Conservation (phyloP, 306 rosid genomes). For the Begonia loranthoides region DNA sequence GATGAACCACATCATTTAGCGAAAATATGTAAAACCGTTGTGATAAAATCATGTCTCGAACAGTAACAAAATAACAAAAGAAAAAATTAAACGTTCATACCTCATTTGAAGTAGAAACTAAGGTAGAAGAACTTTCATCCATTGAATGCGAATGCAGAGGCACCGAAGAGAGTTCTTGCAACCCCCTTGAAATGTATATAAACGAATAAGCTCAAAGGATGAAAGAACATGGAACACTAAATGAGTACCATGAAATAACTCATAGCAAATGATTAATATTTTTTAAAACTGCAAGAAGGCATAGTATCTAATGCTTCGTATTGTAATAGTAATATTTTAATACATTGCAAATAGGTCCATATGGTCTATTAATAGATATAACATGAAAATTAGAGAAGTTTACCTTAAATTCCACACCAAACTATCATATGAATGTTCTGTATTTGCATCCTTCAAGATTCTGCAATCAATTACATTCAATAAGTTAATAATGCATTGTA, state of each 20-base stretch:
- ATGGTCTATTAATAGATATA: too few relatives aligned
- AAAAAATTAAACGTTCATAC: slow-evolving; percentile 15
- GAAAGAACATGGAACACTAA: slow-evolving; percentile 8
- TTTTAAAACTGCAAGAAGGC: too few relatives aligned
- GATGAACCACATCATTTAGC: too few relatives aligned
- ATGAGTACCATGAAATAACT: slow-evolving; percentile 3
- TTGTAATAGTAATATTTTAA: too few relatives aligned
- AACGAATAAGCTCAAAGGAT: slow-evolving; percentile 17
- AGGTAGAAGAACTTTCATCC: slow-evolving; percentile 22
- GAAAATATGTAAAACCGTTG: too few relatives aligned
- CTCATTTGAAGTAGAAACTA: slow-evolving; percentile 37
- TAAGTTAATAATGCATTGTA: background rate
- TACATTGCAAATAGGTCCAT: too few relatives aligned
- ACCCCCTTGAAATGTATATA: slow-evolving; percentile 46
- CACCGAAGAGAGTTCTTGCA: slow-evolving; percentile 77
- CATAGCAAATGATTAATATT: too few relatives aligned
- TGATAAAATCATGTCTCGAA: too few relatives aligned
- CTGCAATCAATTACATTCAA: slow-evolving; percentile 36
- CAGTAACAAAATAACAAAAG: too few relatives aligned
- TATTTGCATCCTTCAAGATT: slow-evolving; percentile 69
- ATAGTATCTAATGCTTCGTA: too few relatives aligned
- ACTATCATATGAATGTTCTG: slow-evolving; percentile 67
- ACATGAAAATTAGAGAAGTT: slow-evolving; percentile 15
- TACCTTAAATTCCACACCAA: slow-evolving; percentile 87
- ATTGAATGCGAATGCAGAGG: slow-evolving; percentile 35